Evolutionary conservation across 805 yeast genomes (phyloP), one percentile per base, ranked within the genome.

Genomic region (Wickerhamia fluorescens): DNA sequence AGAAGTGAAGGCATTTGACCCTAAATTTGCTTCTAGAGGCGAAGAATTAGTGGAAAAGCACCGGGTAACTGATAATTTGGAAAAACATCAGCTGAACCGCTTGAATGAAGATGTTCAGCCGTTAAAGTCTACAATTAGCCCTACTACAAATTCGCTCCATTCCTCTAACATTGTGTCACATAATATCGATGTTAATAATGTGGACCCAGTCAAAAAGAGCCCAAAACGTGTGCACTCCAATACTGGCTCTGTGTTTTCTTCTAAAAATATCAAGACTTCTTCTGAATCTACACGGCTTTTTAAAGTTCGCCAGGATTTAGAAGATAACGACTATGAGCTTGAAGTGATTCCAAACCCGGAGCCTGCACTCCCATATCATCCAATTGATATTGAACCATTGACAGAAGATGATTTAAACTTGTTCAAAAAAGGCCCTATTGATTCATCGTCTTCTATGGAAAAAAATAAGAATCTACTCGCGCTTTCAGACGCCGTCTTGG

Each of bases 321-420:
- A 22, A 25, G 19, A 22, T 13, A 17, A 17, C 8, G 66, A 58
- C 15, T 53, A 53, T 23, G 71, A 66, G 29, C 55, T 75, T n/a
- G 83, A 76, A 36, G 45, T 49, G 23, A 65, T 64, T 14, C 71
- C 80, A 5, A 46, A 49, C 14, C 47, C 44, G 20, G 51, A 49
- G 16, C 52, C 51, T 3, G 67, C 60, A 14, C 37, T 62, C 14
- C 61, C 66, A 3, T 63, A 68, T 35, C 45, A 56, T 5, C 79
- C 80, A 15, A 40, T 54, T 36, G 66, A 63, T 31, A 52, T 62
- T 36, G 62, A 61, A n/a, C 63, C 67, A 2, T 52, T 69, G 17
- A 43, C 53, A 7, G 41, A 47, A n/a, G 36, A 33, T 10, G 45
- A 48, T 27, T 34, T 47, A 33, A 25, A 40, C 14, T 28, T 49